Base-by-base conservation (phyloP, 345 rosid genomes). In the Cardamine chenopodiifolia region DNA sequence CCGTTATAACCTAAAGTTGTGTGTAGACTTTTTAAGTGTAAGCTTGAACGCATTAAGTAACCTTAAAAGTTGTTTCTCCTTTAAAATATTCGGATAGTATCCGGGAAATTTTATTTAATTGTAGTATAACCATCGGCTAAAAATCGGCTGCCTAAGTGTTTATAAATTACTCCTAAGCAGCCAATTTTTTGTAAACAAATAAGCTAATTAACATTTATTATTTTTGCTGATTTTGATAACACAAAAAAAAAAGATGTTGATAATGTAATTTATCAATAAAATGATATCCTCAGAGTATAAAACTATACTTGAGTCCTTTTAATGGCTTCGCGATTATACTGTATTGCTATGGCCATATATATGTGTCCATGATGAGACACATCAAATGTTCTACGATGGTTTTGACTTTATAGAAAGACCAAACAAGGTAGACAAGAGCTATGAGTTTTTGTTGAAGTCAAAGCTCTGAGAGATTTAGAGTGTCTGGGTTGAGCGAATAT, bases 1-100 rank as follows among this genome's bases (percentile, higher is more conserved):
- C 42, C 58, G 58, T 48, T 66, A 66, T 66, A 2, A 28, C 40
- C 4, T 62, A 26, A 28, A 64, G 17, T 11, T 65, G 9, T 63
- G 25, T 63, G 39, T 26, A 11, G 0, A 2, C 1, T 0, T 62
- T 14, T 11, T 10, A 9, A 7, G 28, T 63, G 39, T 10, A 3
- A 62, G 37, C 37, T 42, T 62, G 25, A 62, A 9, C 37, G 37
- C 53, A 62, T 26, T 25, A 25, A 15, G 4, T n/a, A 42, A 23
- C 34, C 31, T 13, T 7, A 26, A 9, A 58, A 39, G 12, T 14
- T 63, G 39, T 26, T 42, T 45, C 54, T 26, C 19, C 53, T 25
- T 63, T 63, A 0, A 26, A n/a, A n/a, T n/a, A 39, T 22, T 62
- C 3, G 1, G 15, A 5, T 0, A 15, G 13, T 25, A n/a, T 42